A percentile compares a stretch with the other conserved stretches of the same genome.
These are phyloP conservation scores for Isoetes taiwanensis DNA, from an alignment of 75 land plant genomes.

Conservation along the genomic window DNA sequence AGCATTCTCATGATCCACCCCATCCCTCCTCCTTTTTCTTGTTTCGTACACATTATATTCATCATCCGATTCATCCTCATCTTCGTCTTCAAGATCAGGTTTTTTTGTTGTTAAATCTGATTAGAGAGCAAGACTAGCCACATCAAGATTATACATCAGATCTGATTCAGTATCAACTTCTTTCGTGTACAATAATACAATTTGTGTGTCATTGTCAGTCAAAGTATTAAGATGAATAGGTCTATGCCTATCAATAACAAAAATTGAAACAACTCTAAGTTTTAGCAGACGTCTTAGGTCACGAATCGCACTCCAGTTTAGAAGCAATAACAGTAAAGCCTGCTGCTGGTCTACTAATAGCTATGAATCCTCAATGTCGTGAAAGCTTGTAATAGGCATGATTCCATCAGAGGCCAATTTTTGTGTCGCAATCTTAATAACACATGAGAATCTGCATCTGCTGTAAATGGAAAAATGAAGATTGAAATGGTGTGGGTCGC, in stretches of 20 bases:
- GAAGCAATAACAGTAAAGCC: conserved; percentile 43
- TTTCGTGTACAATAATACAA: conserved; percentile 52
- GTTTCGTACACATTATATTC: conserved; percentile 34
- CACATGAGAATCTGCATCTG: conserved; percentile 74
- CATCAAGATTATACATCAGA: conserved; percentile 59
- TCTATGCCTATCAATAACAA: conserved; percentile 88
- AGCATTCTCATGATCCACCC: conserved; percentile 9
- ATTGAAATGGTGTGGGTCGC: conserved; percentile 49
- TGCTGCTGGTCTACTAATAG: conserved; percentile 26
- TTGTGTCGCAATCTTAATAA: conserved; percentile 52
- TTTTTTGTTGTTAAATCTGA: conserved; percentile 34
- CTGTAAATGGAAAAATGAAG: conserved; percentile 76
- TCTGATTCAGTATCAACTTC: conserved; percentile 81
- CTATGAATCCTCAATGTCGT: conserved; percentile 35
- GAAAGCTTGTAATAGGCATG: conserved; percentile 57
- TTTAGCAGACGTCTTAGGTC: conserved; percentile 44
- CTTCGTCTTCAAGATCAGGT: conserved; percentile 20
- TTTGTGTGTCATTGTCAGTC: conserved; percentile 47
- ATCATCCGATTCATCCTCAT: conserved; percentile 7
- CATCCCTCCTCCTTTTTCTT: conserved; percentile 10
- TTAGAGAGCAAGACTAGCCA: conserved; percentile 39
- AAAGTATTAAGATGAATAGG: conserved; percentile 86
- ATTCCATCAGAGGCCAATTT: conserved; percentile 64
- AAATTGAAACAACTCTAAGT: conserved; percentile 52
- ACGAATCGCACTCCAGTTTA: conserved; percentile 83